Evolutionary conservation across 2,329 filamentous ascomycete species (phyloP).

Genomic region (Trichocomaceae sp.): DNA sequence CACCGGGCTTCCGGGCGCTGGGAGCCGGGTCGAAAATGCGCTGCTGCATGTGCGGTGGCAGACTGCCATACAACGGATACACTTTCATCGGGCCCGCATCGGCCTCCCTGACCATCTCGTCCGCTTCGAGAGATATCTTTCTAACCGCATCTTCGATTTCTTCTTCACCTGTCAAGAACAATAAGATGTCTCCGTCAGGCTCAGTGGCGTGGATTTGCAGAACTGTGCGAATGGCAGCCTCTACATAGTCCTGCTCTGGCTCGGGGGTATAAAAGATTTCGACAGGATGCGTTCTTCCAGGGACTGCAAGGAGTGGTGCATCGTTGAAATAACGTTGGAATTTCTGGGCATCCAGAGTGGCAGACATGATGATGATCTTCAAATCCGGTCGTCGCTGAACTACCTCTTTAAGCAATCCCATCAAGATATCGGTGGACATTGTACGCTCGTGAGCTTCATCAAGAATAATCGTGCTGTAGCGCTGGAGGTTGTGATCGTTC

Average conservation of each 20-base stretch:
- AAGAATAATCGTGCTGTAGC: slow-evolving; percentile 96
- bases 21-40: slow-evolving; percentile 90
- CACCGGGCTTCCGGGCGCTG: slow-evolving; percentile 62
- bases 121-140: slow-evolving; percentile 83
- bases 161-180: slow-evolving; percentile 96
- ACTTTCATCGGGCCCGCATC: slow-evolving; percentile 84
- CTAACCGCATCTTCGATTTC: slow-evolving; percentile 95
- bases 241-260: slow-evolving; percentile 92
- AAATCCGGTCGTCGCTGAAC: slow-evolving; percentile 74
- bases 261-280: slow-evolving; percentile 98
- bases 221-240: slow-evolving; percentile 89
- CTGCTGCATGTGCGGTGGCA: slow-evolving; percentile 90
- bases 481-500: slow-evolving; percentile 83
- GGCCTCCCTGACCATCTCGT: slow-evolving; percentile 85
- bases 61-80: slow-evolving; percentile 88
- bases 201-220: slow-evolving; percentile 94
- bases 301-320: slow-evolving; percentile 86
- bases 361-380: slow-evolving; percentile 99
- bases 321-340: slow-evolving; percentile 97
- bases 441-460: slow-evolving; percentile 98
- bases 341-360: slow-evolving; percentile 93
- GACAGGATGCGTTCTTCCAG: slow-evolving; percentile 89
- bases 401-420: slow-evolving; percentile 92
- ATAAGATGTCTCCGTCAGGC: slow-evolving; percentile 80
- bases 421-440: slow-evolving; percentile 91